Evolutionary conservation across 805 yeast genomes (phyloP).

Genomic region (Candida railenensis): DNA sequence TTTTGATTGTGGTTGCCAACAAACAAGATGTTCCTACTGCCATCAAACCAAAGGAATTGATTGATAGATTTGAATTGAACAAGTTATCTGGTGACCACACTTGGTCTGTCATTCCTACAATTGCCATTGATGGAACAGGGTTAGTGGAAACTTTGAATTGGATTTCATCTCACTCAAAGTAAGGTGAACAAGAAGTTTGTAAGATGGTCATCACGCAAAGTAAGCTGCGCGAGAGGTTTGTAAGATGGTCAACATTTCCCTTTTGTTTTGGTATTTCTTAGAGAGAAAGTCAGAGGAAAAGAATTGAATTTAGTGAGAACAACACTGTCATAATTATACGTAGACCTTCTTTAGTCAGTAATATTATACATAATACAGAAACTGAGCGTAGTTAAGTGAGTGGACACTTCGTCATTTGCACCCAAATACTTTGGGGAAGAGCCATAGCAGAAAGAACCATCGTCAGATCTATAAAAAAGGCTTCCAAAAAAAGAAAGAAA

Average conservation of each 20-base stretch:
- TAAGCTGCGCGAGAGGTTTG: no score
- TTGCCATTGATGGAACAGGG: constrained; percentile 89
- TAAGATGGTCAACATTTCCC: no score
- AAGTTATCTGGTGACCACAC: constrained; percentile 60
- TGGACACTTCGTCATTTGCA: no score
- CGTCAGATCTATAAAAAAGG: no score
- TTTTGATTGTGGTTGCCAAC: constrained; percentile 82
- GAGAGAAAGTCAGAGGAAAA: background rate
- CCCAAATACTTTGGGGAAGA: no score
- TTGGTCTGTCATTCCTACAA: constrained; percentile 91
- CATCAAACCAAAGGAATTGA: constrained; percentile 75
- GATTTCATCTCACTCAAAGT: constrained; percentile 64
- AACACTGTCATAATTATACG: background rate
- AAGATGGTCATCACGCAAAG: background rate
- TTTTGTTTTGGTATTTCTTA: background rate
- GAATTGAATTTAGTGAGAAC: background rate
- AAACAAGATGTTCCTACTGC: constrained; percentile 78
- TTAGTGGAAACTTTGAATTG: constrained; percentile 84
- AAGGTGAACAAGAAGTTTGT: constrained; percentile 1
- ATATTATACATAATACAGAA: background rate
- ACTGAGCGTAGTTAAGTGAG: background rate
- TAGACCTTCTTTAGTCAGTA: background rate
- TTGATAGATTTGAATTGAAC: constrained; percentile 66
- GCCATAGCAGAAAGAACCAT: no score
- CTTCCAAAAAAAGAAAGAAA: no score